Evolutionary conservation across 2,329 filamentous ascomycete genomes (phyloP), one percentile per base, ranked within the genome.

Genomic region (Botrytis sinoallii): DNA sequence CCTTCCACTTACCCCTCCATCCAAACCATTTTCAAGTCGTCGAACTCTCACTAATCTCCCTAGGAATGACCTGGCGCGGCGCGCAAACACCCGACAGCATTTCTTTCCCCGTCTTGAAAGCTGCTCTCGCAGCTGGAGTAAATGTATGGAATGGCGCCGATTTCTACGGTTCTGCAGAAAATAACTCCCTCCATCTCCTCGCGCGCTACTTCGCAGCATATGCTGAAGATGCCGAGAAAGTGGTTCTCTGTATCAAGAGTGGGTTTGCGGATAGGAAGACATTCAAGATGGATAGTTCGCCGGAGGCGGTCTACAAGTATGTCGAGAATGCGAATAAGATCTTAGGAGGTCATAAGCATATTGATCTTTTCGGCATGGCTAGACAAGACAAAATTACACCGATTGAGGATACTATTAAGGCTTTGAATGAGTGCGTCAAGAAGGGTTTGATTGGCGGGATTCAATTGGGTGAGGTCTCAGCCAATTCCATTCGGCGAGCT

Each of bases 11-110:
- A 5, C 14, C 4, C n/a, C 5, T 7, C 10, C 48, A 52, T 16
- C 0, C 10, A 12, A 14, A n/a, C 0, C 1, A 4, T n/a, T 52
- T 0, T 6, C 48, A n/a, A 52, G 48, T 14, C 48, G 5, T 14
- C 3, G 25, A 52, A n/a, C 48, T 0, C 25, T 52, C 25, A n/a
- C 25, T n/a, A 0, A n/a, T n/a, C 10, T 7, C 48, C 48, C 0
- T 1, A 52, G 48, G 48, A 14, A 52, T 52, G 48, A 52, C 48
- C 48, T 52, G 48, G 48, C 48, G 48, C 48, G 48, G 25, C 25
- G 48, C 14, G 48, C 48, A 52, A 4, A 52, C 48, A 0, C 48
- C 48, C 25, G 48, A 52, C 12, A n/a, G 48, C 2, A 1, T n/a
- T n/a, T 4, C 48, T 1, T 52, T 52, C 7, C 48, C 25, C 48